Conservation (phyloP, 305 asterid species). For the Andrographis paniculata region DNA sequence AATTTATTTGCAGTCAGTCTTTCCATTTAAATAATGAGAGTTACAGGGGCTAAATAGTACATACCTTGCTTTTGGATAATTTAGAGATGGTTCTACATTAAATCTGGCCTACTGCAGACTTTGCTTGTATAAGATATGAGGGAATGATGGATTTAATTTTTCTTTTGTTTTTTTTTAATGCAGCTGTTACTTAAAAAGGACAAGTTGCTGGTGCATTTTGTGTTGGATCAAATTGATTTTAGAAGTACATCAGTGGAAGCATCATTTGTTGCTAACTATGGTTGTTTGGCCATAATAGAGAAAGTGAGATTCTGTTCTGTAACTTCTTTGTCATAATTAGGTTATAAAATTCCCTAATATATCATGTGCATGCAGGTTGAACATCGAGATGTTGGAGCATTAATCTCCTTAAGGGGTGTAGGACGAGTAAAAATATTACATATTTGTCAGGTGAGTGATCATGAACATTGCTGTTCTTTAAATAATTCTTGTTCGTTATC, state of each 20-base stretch:
- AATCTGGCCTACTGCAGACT: background rate
- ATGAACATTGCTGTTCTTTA: background rate
- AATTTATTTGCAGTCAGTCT: too few species aligned
- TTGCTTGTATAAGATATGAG: too few species aligned
- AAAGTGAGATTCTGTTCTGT: conserved; percentile 44
- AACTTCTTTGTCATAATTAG: conserved; percentile 6
- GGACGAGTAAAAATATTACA: conserved; percentile 59
- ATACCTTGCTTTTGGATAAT: background rate
- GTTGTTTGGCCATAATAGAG: conserved; percentile 65
- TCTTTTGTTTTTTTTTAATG: conserved; percentile 10
- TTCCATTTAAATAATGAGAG: too few species aligned
- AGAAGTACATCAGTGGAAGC: conserved; percentile 46
- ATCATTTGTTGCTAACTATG: conserved; percentile 65
- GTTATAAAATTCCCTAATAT: conserved; percentile 10
- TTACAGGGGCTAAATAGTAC: background rate
- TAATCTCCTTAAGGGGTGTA: conserved; percentile 62
- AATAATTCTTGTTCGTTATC: background rate
- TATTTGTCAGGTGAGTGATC: conserved; percentile 43
- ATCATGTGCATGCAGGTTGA: conserved; percentile 42
- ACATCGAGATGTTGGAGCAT: conserved; percentile 59
- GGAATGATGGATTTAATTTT: too few species aligned
- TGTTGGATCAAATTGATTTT: conserved; percentile 57
- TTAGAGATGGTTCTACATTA: background rate
- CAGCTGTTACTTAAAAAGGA: conserved; percentile 54
- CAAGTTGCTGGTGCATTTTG: conserved; percentile 62